Conservation (phyloP, 2,329 filamentous ascomycete species). For the Colletotrichum sp. region DNA sequence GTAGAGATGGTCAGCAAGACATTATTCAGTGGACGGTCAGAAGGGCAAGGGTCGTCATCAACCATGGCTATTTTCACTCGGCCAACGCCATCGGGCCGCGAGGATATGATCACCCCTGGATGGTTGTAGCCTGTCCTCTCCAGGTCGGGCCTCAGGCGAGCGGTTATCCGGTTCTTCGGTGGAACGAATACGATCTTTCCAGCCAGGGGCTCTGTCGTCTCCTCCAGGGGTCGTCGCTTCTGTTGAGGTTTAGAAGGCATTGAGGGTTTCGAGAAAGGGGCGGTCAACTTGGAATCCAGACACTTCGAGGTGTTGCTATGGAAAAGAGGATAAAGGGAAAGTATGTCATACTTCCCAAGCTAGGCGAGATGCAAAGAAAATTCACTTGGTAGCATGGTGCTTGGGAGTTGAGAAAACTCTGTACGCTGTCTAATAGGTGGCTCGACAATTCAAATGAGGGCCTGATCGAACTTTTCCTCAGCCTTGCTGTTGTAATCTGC, state of each 20-base stretch:
- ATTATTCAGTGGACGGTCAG: accelerated
- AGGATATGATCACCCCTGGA: background rate
- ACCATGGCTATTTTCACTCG: background rate
- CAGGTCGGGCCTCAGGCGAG: background rate
- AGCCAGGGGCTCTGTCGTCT: background rate
- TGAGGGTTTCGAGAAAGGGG: background rate
- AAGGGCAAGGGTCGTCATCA: too few relatives aligned
- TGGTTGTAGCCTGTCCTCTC: background rate
- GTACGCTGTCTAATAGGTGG: too few relatives aligned
- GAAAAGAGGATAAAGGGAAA: background rate
- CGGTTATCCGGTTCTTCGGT: background rate
- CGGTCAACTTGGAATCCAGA: background rate
- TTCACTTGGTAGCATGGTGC: background rate
- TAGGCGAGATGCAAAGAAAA: background rate
- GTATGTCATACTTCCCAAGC: background rate
- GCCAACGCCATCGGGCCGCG: background rate
- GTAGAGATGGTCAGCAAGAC: background rate
- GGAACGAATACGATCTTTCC: background rate
- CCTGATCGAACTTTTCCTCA: too few relatives aligned
- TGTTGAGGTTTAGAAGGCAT: background rate
- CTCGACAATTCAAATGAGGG: too few relatives aligned
- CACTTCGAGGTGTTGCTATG: background rate
- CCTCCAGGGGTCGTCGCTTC: accelerated
- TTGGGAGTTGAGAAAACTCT: too few relatives aligned
- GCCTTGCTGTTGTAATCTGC: too few relatives aligned